A percentile compares a stretch with the other conserved stretches of the same genome.
Conservation (phyloP, 2,329 filamentous ascomycete species). For the Neophaeococcomyces mojaviensis region DNA sequence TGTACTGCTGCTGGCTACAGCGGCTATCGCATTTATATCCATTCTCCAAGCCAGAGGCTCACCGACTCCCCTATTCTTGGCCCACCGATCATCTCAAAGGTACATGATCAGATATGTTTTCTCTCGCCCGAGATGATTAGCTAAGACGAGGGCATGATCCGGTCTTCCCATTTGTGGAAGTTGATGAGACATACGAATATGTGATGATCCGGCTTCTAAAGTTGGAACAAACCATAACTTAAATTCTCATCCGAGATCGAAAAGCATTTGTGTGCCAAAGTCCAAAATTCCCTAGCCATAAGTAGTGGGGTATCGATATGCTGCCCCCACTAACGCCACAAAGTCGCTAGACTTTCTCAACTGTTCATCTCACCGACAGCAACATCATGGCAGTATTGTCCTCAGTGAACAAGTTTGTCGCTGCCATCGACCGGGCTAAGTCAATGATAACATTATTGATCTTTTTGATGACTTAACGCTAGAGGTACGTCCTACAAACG, state of each 20-base stretch:
- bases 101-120: neutral
- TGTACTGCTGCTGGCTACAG: neutral
- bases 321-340: neutral
- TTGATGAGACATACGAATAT: neutral
- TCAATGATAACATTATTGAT: neutral
- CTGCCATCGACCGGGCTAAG: neutral
- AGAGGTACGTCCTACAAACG: neutral
- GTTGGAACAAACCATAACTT: too few species aligned
- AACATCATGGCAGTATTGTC: too few species aligned
- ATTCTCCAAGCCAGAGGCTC: conserved; percentile 1
- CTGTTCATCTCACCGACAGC: neutral
- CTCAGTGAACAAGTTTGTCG: neutral
- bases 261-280: neutral
- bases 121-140: conserved; percentile 6
- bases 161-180: neutral
- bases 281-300: neutral
- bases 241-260: neutral
- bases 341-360: neutral
- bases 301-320: neutral
- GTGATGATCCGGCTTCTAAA: too few species aligned
- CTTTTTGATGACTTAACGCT: neutral
- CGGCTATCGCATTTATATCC: neutral
- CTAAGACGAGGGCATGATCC: neutral
- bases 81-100: neutral
- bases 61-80: conserved; percentile 3